These are phyloP conservation scores for Dioscorea cayenensis DNA, from an alignment of 116 monocot species.

Conservation along the genomic window DNA sequence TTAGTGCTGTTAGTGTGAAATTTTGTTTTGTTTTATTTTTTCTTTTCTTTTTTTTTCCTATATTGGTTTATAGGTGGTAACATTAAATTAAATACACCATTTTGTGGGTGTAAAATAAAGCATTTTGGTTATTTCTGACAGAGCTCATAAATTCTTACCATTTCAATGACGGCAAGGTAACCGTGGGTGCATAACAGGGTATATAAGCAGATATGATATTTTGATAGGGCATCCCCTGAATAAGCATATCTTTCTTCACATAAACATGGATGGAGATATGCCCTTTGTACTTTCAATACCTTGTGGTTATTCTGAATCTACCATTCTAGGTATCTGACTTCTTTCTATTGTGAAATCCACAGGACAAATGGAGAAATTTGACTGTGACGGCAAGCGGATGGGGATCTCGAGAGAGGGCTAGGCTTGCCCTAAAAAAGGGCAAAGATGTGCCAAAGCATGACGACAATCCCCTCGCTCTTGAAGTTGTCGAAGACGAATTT, in stretches of 20 bases:
- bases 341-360: neutral
- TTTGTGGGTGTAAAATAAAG: too few species aligned
- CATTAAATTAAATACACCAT: too few species aligned
- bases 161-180: too few species aligned
- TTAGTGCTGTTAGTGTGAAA: too few species aligned
- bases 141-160: too few species aligned
- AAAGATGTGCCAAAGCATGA: slow-evolving; percentile 27
- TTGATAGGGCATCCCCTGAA: too few species aligned
- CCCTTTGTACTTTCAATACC: neutral
- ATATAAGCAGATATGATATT: too few species aligned
- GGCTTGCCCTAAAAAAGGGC: slow-evolving; percentile 37
- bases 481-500: slow-evolving; percentile 13
- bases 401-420: slow-evolving; percentile 62
- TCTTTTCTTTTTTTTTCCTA: too few species aligned
- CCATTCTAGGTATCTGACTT: neutral
- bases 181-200: too few species aligned
- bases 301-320: neutral
- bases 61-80: too few species aligned
- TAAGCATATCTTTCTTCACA: neutral
- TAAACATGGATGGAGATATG: neutral
- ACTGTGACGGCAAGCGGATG: slow-evolving; percentile 62
- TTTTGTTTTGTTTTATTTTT: too few species aligned
- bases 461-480: slow-evolving; percentile 27
- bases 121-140: too few species aligned
- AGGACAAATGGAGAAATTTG: slow-evolving; percentile 90